Percentiles rank a stretch among this genome's conserved stretches.
Conservation (phyloP, 2,329 filamentous ascomycete genomes). For the Thyridium curvatum region DNA sequence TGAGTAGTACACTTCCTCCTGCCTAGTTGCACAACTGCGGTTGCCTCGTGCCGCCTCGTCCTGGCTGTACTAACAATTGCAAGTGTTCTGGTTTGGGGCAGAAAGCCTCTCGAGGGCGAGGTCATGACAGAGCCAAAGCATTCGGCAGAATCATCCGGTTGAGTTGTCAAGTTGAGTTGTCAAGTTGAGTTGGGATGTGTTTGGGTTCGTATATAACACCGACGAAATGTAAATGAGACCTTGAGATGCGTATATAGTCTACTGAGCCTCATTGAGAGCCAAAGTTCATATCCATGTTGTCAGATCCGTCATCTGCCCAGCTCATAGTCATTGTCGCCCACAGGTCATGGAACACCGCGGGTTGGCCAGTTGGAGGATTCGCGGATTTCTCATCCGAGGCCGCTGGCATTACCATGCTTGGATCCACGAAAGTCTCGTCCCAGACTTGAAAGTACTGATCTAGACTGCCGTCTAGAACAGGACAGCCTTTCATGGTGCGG, state of each 20-base stretch:
- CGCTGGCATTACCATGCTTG: slow-evolving; percentile 2
- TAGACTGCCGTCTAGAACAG: slow-evolving; percentile 45
- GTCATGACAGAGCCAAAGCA: neutral
- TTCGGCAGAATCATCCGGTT: no score
- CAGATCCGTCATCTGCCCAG: slow-evolving; percentile 22
- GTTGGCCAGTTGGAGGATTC: slow-evolving; percentile 9
- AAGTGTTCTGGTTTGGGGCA: neutral
- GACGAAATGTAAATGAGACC: no score
- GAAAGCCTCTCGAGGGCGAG: neutral
- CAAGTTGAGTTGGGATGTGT: no score
- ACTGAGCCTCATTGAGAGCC: no score
- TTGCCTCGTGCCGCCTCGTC: no score
- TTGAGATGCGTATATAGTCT: no score
- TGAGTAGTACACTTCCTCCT: no score
- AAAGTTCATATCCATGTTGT: no score
- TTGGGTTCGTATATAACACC: no score
- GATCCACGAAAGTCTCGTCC: slow-evolving; percentile 27
- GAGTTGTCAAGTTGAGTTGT: no score
- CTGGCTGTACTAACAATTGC: no score
- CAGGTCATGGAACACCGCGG: slow-evolving; percentile 30
- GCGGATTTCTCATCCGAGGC: slow-evolving; percentile 1
- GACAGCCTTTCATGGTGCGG: slow-evolving; percentile 28
- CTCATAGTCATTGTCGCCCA: slow-evolving; percentile 43
- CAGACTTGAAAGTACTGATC: slow-evolving; percentile 38
- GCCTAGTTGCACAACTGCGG: no score